A percentile compares a stretch with the other conserved stretches of the same genome.
These are phyloP conservation scores for Houttuynia cordata DNA, from an alignment of 164 flowering plant genomes.

Conservation along the genomic window DNA sequence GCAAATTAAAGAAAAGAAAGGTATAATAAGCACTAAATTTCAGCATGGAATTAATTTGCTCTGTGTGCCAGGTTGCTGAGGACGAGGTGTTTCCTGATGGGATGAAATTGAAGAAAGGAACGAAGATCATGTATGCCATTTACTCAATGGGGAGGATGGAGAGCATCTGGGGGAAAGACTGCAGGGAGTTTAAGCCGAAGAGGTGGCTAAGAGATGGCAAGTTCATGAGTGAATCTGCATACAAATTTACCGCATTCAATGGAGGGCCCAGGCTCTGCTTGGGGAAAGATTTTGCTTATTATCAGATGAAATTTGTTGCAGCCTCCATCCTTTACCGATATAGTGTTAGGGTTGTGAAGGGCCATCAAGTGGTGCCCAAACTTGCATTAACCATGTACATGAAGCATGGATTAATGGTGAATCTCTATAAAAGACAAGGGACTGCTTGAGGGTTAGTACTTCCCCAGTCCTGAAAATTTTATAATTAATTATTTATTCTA, in stretches of 20 bases:
- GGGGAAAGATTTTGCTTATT: conserved; percentile 88
- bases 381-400: conserved; percentile 88
- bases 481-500: too few relatives aligned
- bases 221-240: conserved; percentile 77
- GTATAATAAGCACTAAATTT: too few relatives aligned
- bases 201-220: conserved; percentile 85
- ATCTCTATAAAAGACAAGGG: conserved; percentile 31
- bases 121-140: conserved; percentile 77
- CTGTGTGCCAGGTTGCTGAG: conserved; percentile 42
- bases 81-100: conserved; percentile 89
- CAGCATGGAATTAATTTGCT: background rate
- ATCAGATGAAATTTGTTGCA: conserved; percentile 81
- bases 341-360: conserved; percentile 49
- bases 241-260: conserved; percentile 87
- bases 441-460: background rate
- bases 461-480: too few relatives aligned
- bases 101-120: conserved; percentile 63
- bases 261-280: conserved; percentile 91
- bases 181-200: conserved; percentile 76
- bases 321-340: conserved; percentile 64
- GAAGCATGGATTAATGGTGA: conserved; percentile 82
- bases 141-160: conserved; percentile 94
- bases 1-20: too few relatives aligned
- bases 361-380: conserved; percentile 63
- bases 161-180: conserved; percentile 65